Evolutionary conservation across 208 protist species (phyloP).

Genomic region (Trypanosoma brucei): DNA sequence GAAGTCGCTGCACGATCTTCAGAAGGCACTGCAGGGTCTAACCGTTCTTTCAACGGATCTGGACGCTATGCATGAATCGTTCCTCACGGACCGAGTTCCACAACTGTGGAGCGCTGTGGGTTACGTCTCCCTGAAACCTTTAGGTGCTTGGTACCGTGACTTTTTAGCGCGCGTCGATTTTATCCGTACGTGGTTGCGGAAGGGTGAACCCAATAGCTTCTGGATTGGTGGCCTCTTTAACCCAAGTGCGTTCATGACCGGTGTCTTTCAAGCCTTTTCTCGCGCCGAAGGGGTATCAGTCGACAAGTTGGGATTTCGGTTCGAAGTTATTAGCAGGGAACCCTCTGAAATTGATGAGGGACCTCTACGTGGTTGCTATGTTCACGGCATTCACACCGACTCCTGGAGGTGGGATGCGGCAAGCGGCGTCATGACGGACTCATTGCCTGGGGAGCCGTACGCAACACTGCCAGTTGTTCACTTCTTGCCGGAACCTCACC

Average conservation of each 20-base stretch:
- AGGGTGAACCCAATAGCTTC: conserved; percentile 91
- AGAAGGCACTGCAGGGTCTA: conserved; percentile 95
- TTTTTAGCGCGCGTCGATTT: conserved; percentile 91
- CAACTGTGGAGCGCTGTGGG: conserved; percentile 86
- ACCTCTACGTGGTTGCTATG: conserved; percentile 92
- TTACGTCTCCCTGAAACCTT: conserved; percentile 97
- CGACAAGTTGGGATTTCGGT: conserved; percentile 94
- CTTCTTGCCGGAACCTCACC: conserved; percentile 91
- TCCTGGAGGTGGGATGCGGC: conserved; percentile 93
- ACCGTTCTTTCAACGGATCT: conserved; percentile 95
- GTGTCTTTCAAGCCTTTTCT: conserved; percentile 93
- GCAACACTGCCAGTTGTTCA: conserved; percentile 91
- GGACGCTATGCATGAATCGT: conserved; percentile 94
- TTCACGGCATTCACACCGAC: conserved; percentile 96
- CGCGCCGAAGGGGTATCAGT: conserved; percentile 94
- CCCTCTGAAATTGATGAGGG: conserved; percentile 43
- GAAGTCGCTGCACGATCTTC: conserved; percentile 84
- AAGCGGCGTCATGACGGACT: conserved; percentile 78
- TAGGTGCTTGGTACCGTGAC: conserved; percentile 96
- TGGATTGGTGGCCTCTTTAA: conserved; percentile 98
- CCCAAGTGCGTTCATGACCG: conserved; percentile 98
- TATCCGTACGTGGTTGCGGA: conserved; percentile 91
- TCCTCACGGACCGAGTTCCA: conserved; percentile 95
- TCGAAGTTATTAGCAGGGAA: conserved; percentile 69
- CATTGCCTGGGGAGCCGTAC: conserved; percentile 87